A percentile compares a stretch with the other conserved stretches of the same genome.
Conservation (phyloP, 2,329 filamentous ascomycete species). For the Sclerotinia subarctica region DNA sequence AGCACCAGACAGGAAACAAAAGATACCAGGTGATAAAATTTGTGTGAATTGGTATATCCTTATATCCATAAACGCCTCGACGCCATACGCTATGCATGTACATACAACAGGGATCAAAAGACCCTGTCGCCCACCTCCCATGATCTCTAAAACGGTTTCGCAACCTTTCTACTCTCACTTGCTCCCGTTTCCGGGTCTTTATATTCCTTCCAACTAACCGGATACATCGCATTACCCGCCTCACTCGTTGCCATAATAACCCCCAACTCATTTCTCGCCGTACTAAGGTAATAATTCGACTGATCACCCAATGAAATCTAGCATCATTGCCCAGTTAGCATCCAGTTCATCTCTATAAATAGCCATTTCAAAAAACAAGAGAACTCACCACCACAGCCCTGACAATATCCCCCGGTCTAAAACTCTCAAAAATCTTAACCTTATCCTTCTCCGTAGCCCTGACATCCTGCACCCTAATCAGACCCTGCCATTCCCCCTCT, state of each 20-base stretch:
- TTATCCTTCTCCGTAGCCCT: slow-evolving; percentile 94
- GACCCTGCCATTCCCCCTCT: slow-evolving; percentile 77
- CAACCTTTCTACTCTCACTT: slow-evolving; percentile 83
- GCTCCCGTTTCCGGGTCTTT: slow-evolving; percentile 74
- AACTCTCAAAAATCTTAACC: slow-evolving; percentile 85
- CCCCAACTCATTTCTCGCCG: slow-evolving; percentile 84
- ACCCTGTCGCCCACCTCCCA: background rate
- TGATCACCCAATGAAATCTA: slow-evolving; percentile 90
- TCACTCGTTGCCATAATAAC: slow-evolving; percentile 92
- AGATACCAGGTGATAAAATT: slow-evolving; percentile 6
- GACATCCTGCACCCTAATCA: slow-evolving; percentile 87
- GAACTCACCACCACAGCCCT: slow-evolving; percentile 68
- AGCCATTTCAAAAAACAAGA: background rate
- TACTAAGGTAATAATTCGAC: slow-evolving; percentile 91
- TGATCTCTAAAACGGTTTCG: slow-evolving; percentile 68
- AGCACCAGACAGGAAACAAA: background rate
- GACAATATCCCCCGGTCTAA: slow-evolving; percentile 89
- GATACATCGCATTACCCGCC: slow-evolving; percentile 84
- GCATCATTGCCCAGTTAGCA: slow-evolving; percentile 4
- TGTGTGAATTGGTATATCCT: slow-evolving; percentile 13
- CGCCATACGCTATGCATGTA: slow-evolving; percentile 15
- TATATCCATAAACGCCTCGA: slow-evolving; percentile 11
- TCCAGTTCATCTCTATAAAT: background rate
- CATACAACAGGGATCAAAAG: background rate
- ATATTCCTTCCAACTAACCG: slow-evolving; percentile 94